Evolutionary conservation across 106 monocot genomes (phyloP).

Genomic region (Alisma plantagoaquatica): DNA sequence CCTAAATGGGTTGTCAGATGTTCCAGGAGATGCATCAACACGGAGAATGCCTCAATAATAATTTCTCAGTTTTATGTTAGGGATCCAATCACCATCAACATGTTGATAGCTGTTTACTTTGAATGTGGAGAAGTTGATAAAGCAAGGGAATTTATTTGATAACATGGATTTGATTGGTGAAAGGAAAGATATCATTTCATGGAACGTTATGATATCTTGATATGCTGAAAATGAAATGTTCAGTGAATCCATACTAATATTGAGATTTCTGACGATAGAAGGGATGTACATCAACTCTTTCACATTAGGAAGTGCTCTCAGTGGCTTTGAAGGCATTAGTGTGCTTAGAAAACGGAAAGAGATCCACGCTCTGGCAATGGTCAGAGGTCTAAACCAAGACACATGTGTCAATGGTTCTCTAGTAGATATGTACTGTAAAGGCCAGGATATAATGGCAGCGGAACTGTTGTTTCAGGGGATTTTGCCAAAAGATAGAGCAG

Average conservation of each 20-base stretch:
- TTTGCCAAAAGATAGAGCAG: constrained; percentile 7
- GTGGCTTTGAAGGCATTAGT: constrained; percentile 23
- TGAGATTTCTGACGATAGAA: constrained; percentile 28
- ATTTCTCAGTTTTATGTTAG: constrained; percentile 20
- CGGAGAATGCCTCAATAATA: constrained; percentile 21
- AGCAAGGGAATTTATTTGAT: constrained; percentile 42
- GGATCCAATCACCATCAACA: constrained; percentile 29
- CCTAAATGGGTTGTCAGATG: constrained; percentile 36
- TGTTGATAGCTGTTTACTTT: constrained; percentile 41
- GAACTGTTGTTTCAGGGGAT: constrained; percentile 18
- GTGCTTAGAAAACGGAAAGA: constrained; percentile 27
- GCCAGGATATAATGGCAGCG: constrained; percentile 18
- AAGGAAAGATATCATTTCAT: constrained; percentile 31
- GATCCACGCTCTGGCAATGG: constrained; percentile 34
- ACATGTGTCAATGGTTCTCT: constrained; percentile 24
- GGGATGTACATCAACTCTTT: constrained; percentile 27
- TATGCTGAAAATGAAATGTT: constrained; percentile 23
- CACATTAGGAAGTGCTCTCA: constrained; percentile 28
- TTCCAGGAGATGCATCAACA: constrained; percentile 33
- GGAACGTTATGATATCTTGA: constrained; percentile 48
- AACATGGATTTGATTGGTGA: constrained; percentile 28
- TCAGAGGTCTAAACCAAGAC: constrained; percentile 18
- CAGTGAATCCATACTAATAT: constrained; percentile 19
- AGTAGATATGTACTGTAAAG: constrained; percentile 42
- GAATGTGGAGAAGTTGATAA: constrained; percentile 20